Evolutionary conservation across 1,284 basidiomycete species (phyloP).

Genomic region (Rugosomyces carneus): DNA sequence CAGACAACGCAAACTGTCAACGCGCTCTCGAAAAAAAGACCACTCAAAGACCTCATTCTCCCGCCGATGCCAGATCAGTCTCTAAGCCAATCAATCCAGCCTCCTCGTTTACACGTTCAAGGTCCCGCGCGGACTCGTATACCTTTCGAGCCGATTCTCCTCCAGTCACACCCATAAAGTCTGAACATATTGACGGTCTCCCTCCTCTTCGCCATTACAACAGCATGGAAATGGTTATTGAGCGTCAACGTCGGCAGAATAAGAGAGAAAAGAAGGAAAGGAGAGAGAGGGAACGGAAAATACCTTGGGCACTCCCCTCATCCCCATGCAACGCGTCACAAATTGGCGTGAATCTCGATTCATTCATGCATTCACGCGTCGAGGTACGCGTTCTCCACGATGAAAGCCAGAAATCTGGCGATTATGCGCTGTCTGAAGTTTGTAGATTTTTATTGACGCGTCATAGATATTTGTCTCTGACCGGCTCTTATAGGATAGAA

Average conservation of each 20-base stretch:
- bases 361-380: slow-evolving; percentile 53
- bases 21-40: slow-evolving; percentile 36
- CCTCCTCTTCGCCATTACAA: slow-evolving; percentile 51
- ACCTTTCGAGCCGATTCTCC: slow-evolving; percentile 44
- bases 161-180: slow-evolving; percentile 54
- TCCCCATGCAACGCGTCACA: slow-evolving; percentile 42
- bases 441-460: slow-evolving; percentile 26
- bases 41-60: slow-evolving; percentile 29
- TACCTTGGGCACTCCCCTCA: slow-evolving; percentile 33
- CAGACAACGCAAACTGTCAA: slow-evolving; percentile 39
- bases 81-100: slow-evolving; percentile 31
- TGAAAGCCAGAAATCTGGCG: slow-evolving; percentile 9
- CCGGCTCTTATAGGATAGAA: slow-evolving; percentile 6
- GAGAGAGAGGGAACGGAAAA: slow-evolving; percentile 36
- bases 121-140: slow-evolving; percentile 43
- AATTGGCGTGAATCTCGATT: slow-evolving; percentile 34
- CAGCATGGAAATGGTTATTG: slow-evolving; percentile 69
- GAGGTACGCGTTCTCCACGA: slow-evolving; percentile 26
- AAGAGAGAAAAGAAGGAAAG: slow-evolving; percentile 45
- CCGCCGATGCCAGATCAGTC: slow-evolving; percentile 28
- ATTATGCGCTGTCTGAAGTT: slow-evolving; percentile 20
- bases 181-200: slow-evolving; percentile 44
- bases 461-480: slow-evolving; percentile 7
- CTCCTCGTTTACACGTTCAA: slow-evolving; percentile 32
- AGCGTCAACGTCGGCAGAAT: slow-evolving; percentile 55